Percentiles rank a stretch among this genome's conserved stretches.
Evolutionary conservation across 192 early-diverging fungal genomes (phyloP).

Genomic region (Coemansia aciculifera): DNA sequence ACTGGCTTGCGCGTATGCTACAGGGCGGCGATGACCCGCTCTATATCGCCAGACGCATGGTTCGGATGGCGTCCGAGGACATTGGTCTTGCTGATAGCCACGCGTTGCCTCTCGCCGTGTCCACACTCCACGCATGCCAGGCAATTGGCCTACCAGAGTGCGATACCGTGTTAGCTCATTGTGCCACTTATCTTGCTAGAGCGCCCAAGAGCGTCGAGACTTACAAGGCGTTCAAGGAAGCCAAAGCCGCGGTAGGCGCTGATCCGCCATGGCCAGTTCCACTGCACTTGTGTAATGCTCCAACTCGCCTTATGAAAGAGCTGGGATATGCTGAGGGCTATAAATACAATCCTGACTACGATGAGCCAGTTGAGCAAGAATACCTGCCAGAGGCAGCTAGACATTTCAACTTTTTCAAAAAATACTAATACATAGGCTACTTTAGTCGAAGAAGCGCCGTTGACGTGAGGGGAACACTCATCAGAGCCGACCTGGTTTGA

Average conservation of each 20-base stretch:
- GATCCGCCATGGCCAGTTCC: constrained; percentile 80
- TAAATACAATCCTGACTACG: constrained; percentile 81
- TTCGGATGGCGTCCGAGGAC: constrained; percentile 85
- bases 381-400: constrained; percentile 75
- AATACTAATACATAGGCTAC: background rate
- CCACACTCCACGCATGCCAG: constrained; percentile 82
- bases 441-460: background rate
- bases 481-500: background rate
- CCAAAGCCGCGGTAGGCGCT: constrained; percentile 60
- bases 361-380: constrained; percentile 71
- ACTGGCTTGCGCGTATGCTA: constrained; percentile 91
- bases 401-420: constrained; percentile 60
- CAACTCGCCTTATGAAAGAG: constrained; percentile 76
- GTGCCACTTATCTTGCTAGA: constrained; percentile 73
- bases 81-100: constrained; percentile 82
- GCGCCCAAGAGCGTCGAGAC: constrained; percentile 80
- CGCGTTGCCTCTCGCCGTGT: constrained; percentile 71
- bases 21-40: constrained; percentile 88
- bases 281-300: constrained; percentile 81
- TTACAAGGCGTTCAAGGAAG: constrained; percentile 74
- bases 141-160: constrained; percentile 93
- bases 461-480: background rate
- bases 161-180: constrained; percentile 79
- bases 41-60: constrained; percentile 77
- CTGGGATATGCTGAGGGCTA: constrained; percentile 79